Evolutionary conservation across 208 protist species (phyloP), one percentile per base, ranked within the genome.

Genomic region (Wallacemonas collosoma): DNA sequence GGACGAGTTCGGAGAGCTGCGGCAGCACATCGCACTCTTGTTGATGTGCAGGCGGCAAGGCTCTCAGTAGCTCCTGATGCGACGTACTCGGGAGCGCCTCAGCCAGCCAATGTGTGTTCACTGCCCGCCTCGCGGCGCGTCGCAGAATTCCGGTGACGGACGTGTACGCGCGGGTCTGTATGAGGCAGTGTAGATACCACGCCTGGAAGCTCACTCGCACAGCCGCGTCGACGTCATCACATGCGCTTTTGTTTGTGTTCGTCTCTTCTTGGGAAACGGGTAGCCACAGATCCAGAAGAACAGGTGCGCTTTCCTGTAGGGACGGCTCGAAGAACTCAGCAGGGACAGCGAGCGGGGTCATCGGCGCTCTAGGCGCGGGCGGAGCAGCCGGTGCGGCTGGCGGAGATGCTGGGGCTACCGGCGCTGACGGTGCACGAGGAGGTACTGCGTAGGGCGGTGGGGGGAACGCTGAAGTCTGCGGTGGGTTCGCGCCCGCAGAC

Each of bases 131-230:
- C 0, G 55, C 39, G 14, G 35, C 63, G 36, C 72, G 66, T 1
- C 58, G 51, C 51, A 76, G 72, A 35, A 86, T 55, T 26, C 68
- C 54, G 17, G 72, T 73, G 35, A 81, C 71, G 0, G 79, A 79
- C 50, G 72, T 41, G 36, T 60, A 38, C 40, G 51, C 39, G 0
- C 69, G 61, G 40, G 71, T 62, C 4, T 58, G 39, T 9, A 90
- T 38, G 26, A 90, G 71, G 57, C 81, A 87, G 51, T 73, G 73
- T 38, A 90, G 71, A 54, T 84, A 82, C 77, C 81, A 78, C 51
- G 80, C 84, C 2, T 83, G 61, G 41, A 80, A 85, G n/a, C 40
- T 65, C 36, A 79, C 68, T 54, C 68, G 68, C 54, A 56, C 50
- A 3, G 60, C 35, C 39, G 47, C 47, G 43, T 12, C 51, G 1